Evolutionary conservation across 2,329 filamentous ascomycete genomes (phyloP).

Genomic region (Sporothrix mexicana): DNA sequence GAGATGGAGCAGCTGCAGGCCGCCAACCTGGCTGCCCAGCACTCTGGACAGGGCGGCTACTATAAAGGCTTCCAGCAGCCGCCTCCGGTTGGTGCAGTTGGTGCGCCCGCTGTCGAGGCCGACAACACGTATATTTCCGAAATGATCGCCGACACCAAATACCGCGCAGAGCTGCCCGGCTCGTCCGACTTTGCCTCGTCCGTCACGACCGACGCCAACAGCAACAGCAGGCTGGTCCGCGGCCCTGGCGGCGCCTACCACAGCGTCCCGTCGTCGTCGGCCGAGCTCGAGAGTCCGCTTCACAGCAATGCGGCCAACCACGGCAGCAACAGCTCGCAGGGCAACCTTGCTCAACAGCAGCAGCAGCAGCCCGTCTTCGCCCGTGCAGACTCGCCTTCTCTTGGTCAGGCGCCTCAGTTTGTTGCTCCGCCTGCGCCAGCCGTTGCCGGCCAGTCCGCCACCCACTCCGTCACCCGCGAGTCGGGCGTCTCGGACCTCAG

Average conservation of each 20-base stretch:
- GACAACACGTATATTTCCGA: conserved; percentile 54
- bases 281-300: conserved; percentile 42
- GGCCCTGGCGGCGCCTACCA: conserved; percentile 17
- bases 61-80: conserved; percentile 38
- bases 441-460: conserved; percentile 4
- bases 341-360: conserved; percentile 31
- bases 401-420: conserved; percentile 31
- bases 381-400: conserved; percentile 36
- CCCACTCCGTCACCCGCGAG: conserved; percentile 39
- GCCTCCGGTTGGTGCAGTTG: conserved; percentile 7
- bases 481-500: conserved; percentile 52
- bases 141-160: conserved; percentile 53
- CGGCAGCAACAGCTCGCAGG: conserved; percentile 42
- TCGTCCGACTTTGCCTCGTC: conserved; percentile 45
- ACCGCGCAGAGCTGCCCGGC: conserved; percentile 52
- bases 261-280: conserved; percentile 29
- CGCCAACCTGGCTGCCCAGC: not conserved
- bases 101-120: conserved; percentile 47
- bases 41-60: not conserved
- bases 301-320: conserved; percentile 42
- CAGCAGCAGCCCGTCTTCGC: conserved; percentile 15
- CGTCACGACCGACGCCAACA: conserved; percentile 31
- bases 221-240: conserved; percentile 32
- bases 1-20: conserved; percentile 45
- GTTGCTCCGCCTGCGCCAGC: not conserved